Evolutionary conservation across 805 yeast species (phyloP), one percentile per base, ranked within the genome.

Genomic region (Teunomyces aglyptinius): DNA sequence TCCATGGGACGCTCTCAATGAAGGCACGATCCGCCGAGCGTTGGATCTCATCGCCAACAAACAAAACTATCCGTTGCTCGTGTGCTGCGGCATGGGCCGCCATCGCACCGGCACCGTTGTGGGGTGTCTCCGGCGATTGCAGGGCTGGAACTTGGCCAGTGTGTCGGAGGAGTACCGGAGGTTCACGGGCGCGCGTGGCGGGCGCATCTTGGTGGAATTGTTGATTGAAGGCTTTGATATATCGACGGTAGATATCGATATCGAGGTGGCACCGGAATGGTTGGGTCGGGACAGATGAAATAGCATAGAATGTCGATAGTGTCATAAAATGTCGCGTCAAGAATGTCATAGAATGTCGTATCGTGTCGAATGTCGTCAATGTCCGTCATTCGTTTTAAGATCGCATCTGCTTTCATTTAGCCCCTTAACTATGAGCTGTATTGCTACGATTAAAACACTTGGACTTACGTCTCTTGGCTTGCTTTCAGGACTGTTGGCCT

Each of bases 21-120:
- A 90, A 59, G 76, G 80, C 35, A 81, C 95, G 18, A 89, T 92
- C 44, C 79, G 81, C 22, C 83, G 82, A 50, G 96, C 97, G 0
- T 68, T 92, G 50, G 86, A 84, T 50, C 75, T 89, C 28, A 86
- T 92, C 15, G 80, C 84, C 38, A 79, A 88, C 56, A 77, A 77
- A 51, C 76, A 80, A n/a, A 81, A 83, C 61, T 88, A 89, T 58
- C 98, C 99, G 0, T 58, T 94, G 50, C 70, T 94, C 43, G 91
- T 91, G 4, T 94, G 98, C 64, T 94, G 98, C 58, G 97, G 97
- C 11, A 94, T 94, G 99, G 99, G 99, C 0, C 75, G 99, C 55
- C 99, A 92, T 65, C 76, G 99, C 53, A 91, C 98, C 0, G 99
- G 99, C 1, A 91, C 98, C 0, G 96, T 94, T 3, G 82, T 94